These are phyloP conservation scores for Pythium graminicola DNA, from an alignment of 352 stramenopile species.

Conservation along the genomic window DNA sequence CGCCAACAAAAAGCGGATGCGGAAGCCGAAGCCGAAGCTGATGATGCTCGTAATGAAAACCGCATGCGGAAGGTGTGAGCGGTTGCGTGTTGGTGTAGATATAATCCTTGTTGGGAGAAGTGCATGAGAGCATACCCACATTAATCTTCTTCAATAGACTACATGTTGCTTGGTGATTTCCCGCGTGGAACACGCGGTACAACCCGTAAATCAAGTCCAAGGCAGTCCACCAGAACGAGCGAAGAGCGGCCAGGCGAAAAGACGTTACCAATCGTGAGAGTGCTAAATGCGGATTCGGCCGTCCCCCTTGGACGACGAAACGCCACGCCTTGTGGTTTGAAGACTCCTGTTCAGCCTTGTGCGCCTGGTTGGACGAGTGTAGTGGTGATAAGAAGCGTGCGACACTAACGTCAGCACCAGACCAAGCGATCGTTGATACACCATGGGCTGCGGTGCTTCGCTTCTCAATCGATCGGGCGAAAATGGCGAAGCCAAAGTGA, in stretches of 20 bases:
- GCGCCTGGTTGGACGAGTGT: background rate
- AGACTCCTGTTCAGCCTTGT: background rate
- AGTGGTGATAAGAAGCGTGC: no score
- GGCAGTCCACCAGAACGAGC: no score
- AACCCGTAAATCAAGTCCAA: no score
- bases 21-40: background rate
- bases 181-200: no score
- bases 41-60: conserved; percentile 13
- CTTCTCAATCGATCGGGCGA: conserved; percentile 42
- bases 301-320: conserved; percentile 1
- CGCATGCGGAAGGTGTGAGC: conserved; percentile 6
- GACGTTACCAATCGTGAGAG: background rate
- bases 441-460: conserved; percentile 67
- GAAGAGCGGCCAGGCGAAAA: no score
- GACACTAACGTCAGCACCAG: background rate
- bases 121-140: background rate
- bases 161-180: conserved; percentile 9
- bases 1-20: conserved; percentile 7
- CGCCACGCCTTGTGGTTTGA: background rate
- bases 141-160: conserved; percentile 18
- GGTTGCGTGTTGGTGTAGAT: background rate
- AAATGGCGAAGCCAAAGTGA: conserved; percentile 37
- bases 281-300: background rate
- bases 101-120: background rate
- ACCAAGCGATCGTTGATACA: background rate